Evolutionary conservation across 2,329 filamentous ascomycete species (phyloP), one percentile per base, ranked within the genome.

Genomic region (Lachnellula willkommii): DNA sequence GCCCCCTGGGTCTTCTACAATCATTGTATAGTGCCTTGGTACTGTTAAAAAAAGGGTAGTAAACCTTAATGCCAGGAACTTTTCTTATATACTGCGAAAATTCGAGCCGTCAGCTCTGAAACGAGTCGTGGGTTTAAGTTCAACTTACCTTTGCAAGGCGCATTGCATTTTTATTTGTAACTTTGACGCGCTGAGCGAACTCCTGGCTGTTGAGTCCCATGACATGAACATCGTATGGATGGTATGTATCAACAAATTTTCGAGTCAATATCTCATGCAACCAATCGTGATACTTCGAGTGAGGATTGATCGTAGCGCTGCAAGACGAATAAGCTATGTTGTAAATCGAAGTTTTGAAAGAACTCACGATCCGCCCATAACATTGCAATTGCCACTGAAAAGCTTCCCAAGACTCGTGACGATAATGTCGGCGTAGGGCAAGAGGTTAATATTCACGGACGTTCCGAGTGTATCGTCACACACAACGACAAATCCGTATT

Each of bases 381-480:
- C 43, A 46, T 46, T 46, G 20, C 15, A n/a, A 8, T 46, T 3
- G 9, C 43, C 43, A 14, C 43, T 46, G 20, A 46, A 46, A 14
- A 14, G 15, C 20, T 46, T 26, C 17, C 17, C 24, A 14, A 46
- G 43, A 4, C 15, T 17, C 11, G 43, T 46, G 12, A 46, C 20
- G 20, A 46, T 17, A 24, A 46, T 46, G 24, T 46, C 43, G 12
- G n/a, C 15, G 67, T 85, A 87, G 2, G 87, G 89, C 7, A 96
- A 79, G 4, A 96, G 89, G 68, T 96, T 89, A 65, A 96, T 85
- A 69, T 96, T 96, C 68, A 92, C 83, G 70, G 96, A 95, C 53
- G 92, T 96, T 64, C 92, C 92, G 55, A 96, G 88, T 0, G 93
- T 96, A 72, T 96, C 92, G 71, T 97, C 93, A 2, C 96, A 82